phyloP scores from a whole-genome alignment of 2,329 filamentous ascomycete species.

The Phialophora macrospora region DNA sequence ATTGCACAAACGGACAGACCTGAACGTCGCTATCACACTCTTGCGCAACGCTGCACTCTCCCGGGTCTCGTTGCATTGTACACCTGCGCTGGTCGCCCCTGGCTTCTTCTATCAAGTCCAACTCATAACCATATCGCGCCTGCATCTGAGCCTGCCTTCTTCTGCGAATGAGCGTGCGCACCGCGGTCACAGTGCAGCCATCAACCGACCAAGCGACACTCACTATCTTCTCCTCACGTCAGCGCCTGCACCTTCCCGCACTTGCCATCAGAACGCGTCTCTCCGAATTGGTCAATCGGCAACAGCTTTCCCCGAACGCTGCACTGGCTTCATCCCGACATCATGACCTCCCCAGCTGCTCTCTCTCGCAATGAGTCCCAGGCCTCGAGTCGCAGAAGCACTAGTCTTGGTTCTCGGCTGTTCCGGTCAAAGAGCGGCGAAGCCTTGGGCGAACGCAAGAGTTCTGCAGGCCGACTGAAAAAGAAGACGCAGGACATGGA shows the following conservation, averaged over 20 bases:
- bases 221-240: constrained; percentile 24
- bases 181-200: constrained; percentile 5
- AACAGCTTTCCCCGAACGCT: constrained; percentile 16
- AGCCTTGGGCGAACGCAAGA: constrained; percentile 37
- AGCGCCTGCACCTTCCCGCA: constrained; percentile 20
- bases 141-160: not conserved
- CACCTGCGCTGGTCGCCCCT: constrained; percentile 32
- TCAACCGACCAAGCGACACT: not conserved
- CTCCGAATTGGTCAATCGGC: constrained; percentile 18
- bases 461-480: constrained; percentile 31
- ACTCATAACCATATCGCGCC: constrained; percentile 1
- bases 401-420: constrained; percentile 37
- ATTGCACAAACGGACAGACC: not conserved
- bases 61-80: not conserved
- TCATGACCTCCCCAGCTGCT: constrained; percentile 33
- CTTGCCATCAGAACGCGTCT: not conserved
- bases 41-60: constrained; percentile 1
- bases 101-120: constrained; percentile 12
- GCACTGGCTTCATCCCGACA: constrained; percentile 12
- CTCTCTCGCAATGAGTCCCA: constrained; percentile 37
- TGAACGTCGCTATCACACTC: not conserved
- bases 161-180: constrained; percentile 22
- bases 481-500: constrained; percentile 37
- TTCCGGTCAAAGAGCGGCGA: constrained; percentile 39
- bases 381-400: constrained; percentile 32